A percentile compares a stretch with the other conserved stretches of the same genome.
phyloP scores from a whole-genome alignment of 2,329 filamentous ascomycete genomes.

The Epichloe elymi region DNA sequence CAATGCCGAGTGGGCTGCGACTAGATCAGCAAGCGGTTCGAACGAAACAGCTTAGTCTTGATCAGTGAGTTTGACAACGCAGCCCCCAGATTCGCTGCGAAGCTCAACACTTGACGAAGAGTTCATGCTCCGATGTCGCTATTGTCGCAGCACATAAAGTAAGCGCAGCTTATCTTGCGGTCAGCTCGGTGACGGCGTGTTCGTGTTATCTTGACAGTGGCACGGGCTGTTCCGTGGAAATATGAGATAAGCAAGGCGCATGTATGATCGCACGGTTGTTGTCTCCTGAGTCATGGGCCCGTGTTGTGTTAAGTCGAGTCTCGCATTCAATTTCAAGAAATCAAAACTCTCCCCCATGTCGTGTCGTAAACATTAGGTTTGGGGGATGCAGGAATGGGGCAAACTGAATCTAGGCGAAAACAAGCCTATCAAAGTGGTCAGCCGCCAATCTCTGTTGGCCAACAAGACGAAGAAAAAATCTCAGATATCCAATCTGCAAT shows the following conservation, averaged over 20 bases:
- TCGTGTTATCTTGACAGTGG: constrained; percentile 2
- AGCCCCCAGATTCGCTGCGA: neutral
- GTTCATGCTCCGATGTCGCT: neutral
- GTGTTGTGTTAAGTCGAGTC: neutral
- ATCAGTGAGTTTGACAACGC: neutral
- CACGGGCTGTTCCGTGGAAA: neutral
- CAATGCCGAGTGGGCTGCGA: neutral
- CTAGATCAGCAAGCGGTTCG: neutral
- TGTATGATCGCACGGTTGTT: neutral
- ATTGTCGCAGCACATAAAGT: neutral
- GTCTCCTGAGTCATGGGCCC: neutral
- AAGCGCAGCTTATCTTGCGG: constrained; percentile 4
- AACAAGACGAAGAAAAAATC: neutral
- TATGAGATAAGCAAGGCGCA: neutral
- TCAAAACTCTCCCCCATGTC: neutral
- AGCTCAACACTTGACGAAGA: no score
- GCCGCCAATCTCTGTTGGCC: neutral
- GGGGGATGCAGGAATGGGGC: neutral
- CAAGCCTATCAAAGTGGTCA: neutral
- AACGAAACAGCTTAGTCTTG: neutral
- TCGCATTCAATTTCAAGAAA: neutral
- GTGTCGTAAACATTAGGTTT: no score
- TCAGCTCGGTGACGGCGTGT: constrained; percentile 1
- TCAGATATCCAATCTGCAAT: neutral
- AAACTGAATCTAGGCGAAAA: neutral